Base-by-base conservation (phyloP, 2,329 filamentous ascomycete genomes). In the Tolypocladium paradoxum region DNA sequence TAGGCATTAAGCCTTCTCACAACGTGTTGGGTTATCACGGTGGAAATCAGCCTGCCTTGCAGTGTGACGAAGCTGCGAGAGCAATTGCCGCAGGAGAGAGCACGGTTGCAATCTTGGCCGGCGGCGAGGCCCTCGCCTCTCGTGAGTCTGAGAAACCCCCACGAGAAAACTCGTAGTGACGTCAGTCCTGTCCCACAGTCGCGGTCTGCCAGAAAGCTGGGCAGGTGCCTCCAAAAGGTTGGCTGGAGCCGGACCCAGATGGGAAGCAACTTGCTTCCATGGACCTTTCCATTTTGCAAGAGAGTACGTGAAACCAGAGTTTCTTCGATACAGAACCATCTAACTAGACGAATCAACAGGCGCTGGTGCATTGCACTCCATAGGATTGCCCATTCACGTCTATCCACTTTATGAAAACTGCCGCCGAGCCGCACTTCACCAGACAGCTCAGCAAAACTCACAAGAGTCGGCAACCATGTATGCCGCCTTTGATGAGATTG, bases 401-500 rank as follows among this genome's bases (percentile, higher is more conserved):
- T 87, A 87, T 59, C 82, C 84, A 0, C 61, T 87, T 0, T 87
- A 84, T 59, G 84, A 87, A 58, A 85, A 84, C 56, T 79, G 68
- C 0, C 82, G 83, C 52, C 73, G 83, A 34, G 82, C 81, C 0
- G 70, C 79, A 56, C 70, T 75, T 1, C 63, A 68, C 1, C 83
- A 87, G 59, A 74, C 76, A 1, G 64, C 79, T 0, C 52, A 64
- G 24, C 74, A 79, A 4, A 87, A 86, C 52, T 71, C 81, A 52
- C 58, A 70, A 7, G 83, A 87, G 60, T 84, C 80, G 0, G 76
- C 79, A 0, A 64, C 70, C 11, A 61, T 87, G 24, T 87, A 87
- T 60, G 79, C 77, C 0, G 71, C 77, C 1, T 87, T 86, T 60
- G 79, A 81, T 0, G 68, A 74, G 50, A 69, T 85, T 0, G 78